Evolutionary conservation across 108 stramenopile species (phyloP).

Genomic region (Pseudonitzschia multistriata): DNA sequence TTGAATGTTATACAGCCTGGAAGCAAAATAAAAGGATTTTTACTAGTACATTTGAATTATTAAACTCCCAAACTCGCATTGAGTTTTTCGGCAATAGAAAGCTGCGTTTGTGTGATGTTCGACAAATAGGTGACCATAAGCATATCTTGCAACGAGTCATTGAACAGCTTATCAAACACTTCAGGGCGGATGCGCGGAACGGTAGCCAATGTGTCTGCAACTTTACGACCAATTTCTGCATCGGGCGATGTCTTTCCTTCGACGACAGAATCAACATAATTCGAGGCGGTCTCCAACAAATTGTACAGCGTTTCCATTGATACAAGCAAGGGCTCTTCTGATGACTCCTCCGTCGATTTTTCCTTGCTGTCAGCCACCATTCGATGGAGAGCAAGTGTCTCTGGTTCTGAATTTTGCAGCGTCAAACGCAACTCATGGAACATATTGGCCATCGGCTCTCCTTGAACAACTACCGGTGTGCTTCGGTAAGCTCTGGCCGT

Average conservation of each 20-base stretch:
- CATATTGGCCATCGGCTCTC: constrained; percentile 83
- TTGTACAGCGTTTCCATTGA: constrained; percentile 76
- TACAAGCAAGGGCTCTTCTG: constrained; percentile 39
- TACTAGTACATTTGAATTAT: neutral
- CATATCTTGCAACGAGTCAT: constrained; percentile 92
- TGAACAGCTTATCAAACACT: constrained; percentile 88
- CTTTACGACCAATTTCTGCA: constrained; percentile 66
- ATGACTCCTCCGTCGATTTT: constrained; percentile 8
- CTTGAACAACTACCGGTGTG: constrained; percentile 70
- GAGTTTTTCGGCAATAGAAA: constrained; percentile 94
- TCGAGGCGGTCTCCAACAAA: constrained; percentile 78
- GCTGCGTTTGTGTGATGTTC: constrained; percentile 91
- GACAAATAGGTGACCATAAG: constrained; percentile 96
- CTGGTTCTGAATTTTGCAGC: constrained; percentile 74
- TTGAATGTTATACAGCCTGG: too few species aligned
- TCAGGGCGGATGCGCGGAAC: constrained; percentile 89
- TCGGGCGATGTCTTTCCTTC: constrained; percentile 71
- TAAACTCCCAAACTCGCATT: constrained; percentile 74
- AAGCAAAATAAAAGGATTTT: neutral
- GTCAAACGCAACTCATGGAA: constrained; percentile 87
- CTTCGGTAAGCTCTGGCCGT: constrained; percentile 75
- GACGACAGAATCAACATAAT: constrained; percentile 87
- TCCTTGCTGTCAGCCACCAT: constrained; percentile 55
- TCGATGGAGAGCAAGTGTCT: constrained; percentile 85
- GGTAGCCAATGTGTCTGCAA: constrained; percentile 82